A percentile compares a stretch with the other conserved stretches of the same genome.
Evolutionary conservation across 1,284 basidiomycete genomes (phyloP).

Genomic region (Ceratobasidium sp.): DNA sequence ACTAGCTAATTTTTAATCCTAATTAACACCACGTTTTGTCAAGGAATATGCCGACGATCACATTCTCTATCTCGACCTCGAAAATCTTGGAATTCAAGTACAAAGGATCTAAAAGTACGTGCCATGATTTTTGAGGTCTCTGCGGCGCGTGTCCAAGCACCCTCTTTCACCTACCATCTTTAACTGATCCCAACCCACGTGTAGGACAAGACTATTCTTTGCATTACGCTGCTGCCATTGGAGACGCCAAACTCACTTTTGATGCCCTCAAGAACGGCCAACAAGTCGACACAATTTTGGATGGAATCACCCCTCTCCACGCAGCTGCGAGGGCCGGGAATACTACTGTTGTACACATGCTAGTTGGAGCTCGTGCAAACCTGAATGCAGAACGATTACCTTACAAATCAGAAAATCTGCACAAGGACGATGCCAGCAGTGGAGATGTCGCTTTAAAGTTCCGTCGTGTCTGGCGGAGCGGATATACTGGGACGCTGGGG

Average conservation of each 20-base stretch:
- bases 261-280: slow-evolving; percentile 90
- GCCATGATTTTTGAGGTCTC: not conserved
- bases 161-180: too few relatives aligned
- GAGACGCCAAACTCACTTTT: slow-evolving; percentile 85
- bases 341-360: slow-evolving; percentile 79
- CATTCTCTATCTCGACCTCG: slow-evolving; percentile 38
- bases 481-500: slow-evolving; percentile 3
- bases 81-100: slow-evolving; percentile 68
- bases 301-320: slow-evolving; percentile 90
- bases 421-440: too few relatives aligned
- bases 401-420: slow-evolving; percentile 4
- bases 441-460: slow-evolving; percentile 20
- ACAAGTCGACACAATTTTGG: slow-evolving; percentile 89
- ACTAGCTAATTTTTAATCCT: too few relatives aligned
- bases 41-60: slow-evolving; percentile 38
- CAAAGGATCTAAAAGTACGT: slow-evolving; percentile 79
- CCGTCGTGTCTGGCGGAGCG: slow-evolving; percentile 19
- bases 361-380: slow-evolving; percentile 90
- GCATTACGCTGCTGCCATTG: slow-evolving; percentile 85
- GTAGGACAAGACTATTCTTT: slow-evolving; percentile 85
- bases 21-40: too few relatives aligned
- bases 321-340: slow-evolving; percentile 88
- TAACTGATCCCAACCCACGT: too few relatives aligned
- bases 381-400: slow-evolving; percentile 70
- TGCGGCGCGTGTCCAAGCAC: too few relatives aligned